These are phyloP conservation scores for Colletotrichum cordylinicola DNA, from an alignment of 2,329 filamentous ascomycete genomes.

Conservation along the genomic window DNA sequence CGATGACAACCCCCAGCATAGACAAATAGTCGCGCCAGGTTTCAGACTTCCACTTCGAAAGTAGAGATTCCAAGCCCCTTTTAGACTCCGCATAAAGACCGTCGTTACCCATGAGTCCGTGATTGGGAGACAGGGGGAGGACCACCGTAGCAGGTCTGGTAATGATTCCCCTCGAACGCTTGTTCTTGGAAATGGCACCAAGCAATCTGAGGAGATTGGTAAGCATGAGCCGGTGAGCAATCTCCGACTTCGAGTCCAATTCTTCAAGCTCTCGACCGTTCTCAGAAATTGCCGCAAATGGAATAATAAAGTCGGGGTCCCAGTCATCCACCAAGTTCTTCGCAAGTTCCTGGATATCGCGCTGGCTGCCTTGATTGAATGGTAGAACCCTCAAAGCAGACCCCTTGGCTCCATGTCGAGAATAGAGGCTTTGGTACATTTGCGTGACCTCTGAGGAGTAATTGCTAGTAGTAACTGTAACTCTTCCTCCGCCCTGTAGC, in stretches of 20 bases:
- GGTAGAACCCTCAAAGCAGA: conserved; percentile 97
- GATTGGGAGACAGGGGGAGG: conserved; percentile 93
- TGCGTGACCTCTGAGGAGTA: conserved; percentile 97
- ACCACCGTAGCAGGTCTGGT: conserved; percentile 96
- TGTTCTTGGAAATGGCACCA: conserved; percentile 87
- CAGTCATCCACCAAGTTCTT: conserved; percentile 98
- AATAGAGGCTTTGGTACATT: conserved; percentile 98
- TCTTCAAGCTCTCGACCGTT: conserved; percentile 95
- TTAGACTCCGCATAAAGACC: conserved; percentile 98
- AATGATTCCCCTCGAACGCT: conserved; percentile 84
- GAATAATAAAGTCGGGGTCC: conserved; percentile 95
- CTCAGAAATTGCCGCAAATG: conserved; percentile 96
- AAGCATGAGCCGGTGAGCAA: conserved; percentile 98
- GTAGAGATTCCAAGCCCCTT: conserved; percentile 92
- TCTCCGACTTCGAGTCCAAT: conserved; percentile 96
- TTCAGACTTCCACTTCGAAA: conserved; percentile 98
- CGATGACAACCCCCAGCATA: conserved; percentile 96
- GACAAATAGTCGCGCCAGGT: conserved; percentile 97
- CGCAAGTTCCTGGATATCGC: conserved; percentile 91
- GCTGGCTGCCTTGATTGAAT: conserved; percentile 98
- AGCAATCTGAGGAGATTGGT: conserved; percentile 93
- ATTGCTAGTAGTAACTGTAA: conserved; percentile 95
- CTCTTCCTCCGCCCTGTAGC: conserved; percentile 94
- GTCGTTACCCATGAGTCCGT: conserved; percentile 96
- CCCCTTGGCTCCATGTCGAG: conserved; percentile 87